Conservation (phyloP, 2,329 filamentous ascomycete genomes). For the Didymella pomorum region DNA sequence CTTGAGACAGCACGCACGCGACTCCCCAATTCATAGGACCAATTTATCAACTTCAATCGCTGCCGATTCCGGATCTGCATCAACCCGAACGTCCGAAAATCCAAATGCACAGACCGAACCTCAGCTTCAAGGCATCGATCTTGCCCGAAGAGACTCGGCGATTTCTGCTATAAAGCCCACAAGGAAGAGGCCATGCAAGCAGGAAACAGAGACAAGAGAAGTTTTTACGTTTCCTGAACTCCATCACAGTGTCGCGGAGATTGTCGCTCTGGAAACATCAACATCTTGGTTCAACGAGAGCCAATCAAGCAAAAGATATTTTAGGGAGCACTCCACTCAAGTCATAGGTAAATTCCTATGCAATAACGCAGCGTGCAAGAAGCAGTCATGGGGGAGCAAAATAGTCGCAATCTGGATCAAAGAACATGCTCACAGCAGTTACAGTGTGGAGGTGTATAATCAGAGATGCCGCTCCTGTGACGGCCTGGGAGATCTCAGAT, state of each 20-base stretch:
- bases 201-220: not conserved
- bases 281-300: not conserved
- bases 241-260: not conserved
- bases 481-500: constrained; percentile 23
- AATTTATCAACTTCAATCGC: not conserved
- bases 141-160: not conserved
- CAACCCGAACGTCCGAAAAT: not conserved
- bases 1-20: not conserved
- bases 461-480: constrained; percentile 27
- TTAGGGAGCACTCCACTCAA: not conserved
- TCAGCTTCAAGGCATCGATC: not conserved
- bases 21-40: not conserved
- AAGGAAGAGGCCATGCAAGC: not conserved
- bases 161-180: not conserved
- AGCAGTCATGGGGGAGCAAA: not conserved
- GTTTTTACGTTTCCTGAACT: constrained; percentile 3
- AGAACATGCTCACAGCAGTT: not conserved
- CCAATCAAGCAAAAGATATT: not conserved
- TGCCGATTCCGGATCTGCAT: not conserved
- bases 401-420: constrained; percentile 1
- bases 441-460: constrained; percentile 1
- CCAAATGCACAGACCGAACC: not conserved
- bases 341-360: constrained; percentile 1
- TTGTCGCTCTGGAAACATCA: not conserved
- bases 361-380: not conserved